Evolutionary conservation across 208 protist species (phyloP).

Genomic region (Tetramitus jugosus): DNA sequence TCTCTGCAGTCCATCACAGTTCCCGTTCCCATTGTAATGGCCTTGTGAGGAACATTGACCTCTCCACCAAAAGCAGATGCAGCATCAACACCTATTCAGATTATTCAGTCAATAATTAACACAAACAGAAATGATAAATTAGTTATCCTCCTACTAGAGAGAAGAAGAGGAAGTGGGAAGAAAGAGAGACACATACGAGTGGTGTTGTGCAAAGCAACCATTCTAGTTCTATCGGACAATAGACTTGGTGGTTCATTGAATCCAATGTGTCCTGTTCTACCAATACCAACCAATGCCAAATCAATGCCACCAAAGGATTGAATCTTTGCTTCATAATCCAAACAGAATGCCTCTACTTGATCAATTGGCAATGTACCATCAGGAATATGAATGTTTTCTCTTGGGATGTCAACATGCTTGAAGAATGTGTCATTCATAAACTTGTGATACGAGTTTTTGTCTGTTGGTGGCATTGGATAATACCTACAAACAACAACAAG

Average conservation of each 20-base stretch:
- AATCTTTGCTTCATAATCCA: constrained; percentile 32
- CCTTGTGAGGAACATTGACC: constrained; percentile 41
- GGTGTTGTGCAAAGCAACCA: constrained; percentile 44
- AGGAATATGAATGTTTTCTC: constrained; percentile 42
- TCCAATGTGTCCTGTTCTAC: constrained; percentile 35
- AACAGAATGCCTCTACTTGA: constrained; percentile 28
- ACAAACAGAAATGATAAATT: no score
- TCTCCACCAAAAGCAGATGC: constrained; percentile 46
- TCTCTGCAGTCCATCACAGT: constrained; percentile 35
- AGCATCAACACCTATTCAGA: constrained; percentile 30
- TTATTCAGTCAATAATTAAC: background rate
- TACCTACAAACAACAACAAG: no score
- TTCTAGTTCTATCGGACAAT: constrained; percentile 28
- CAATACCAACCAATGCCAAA: constrained; percentile 38
- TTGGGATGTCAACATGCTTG: constrained; percentile 38
- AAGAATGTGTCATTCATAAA: constrained; percentile 43
- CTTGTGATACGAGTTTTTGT: constrained; percentile 34
- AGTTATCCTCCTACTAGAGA: no score
- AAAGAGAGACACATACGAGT: no score
- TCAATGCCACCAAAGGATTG: constrained; percentile 47
- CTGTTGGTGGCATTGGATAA: constrained; percentile 16
- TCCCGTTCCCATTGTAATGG: constrained; percentile 43
- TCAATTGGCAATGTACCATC: constrained; percentile 23
- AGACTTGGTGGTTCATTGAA: constrained; percentile 48
- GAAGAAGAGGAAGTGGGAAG: no score